Evolutionary conservation across 805 yeast species (phyloP).

Genomic region (Kodamaea lidongshanica): DNA sequence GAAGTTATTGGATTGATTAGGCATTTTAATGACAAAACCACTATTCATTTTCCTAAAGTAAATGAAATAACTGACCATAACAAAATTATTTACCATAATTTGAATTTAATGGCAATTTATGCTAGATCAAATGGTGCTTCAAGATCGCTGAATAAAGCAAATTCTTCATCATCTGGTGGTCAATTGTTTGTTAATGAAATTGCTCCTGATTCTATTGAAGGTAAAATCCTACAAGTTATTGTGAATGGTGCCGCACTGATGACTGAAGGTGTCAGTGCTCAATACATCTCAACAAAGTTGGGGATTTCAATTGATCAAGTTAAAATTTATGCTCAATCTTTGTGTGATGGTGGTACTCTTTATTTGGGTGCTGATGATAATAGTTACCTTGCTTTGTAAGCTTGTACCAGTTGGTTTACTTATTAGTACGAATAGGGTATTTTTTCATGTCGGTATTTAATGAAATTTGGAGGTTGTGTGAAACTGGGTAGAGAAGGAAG

Average conservation of each 20-base stretch:
- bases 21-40: conserved; percentile 59
- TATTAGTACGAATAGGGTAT: too few relatives aligned
- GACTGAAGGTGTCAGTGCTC: conserved; percentile 74
- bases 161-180: conserved; percentile 14
- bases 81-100: conserved; percentile 60
- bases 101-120: conserved; percentile 50
- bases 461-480: too few relatives aligned
- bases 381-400: conserved; percentile 9
- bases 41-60: conserved; percentile 57
- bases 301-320: conserved; percentile 46
- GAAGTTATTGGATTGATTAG: conserved; percentile 43
- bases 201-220: conserved; percentile 25
- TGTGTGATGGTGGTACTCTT: conserved; percentile 63
- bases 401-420: not conserved
- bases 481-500: too few relatives aligned
- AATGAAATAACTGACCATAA: conserved; percentile 56
- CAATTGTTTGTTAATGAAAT: conserved; percentile 25
- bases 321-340: conserved; percentile 42
- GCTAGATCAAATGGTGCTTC: conserved; percentile 6
- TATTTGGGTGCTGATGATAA: conserved; percentile 66
- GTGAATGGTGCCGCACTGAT: conserved; percentile 47
- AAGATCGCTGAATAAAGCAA: not conserved
- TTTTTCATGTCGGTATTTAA: too few relatives aligned
- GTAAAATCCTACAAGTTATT: conserved; percentile 44
- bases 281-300: conserved; percentile 53